Base-by-base conservation (phyloP, 129 eudicot genomes). In the Arctium minus region DNA sequence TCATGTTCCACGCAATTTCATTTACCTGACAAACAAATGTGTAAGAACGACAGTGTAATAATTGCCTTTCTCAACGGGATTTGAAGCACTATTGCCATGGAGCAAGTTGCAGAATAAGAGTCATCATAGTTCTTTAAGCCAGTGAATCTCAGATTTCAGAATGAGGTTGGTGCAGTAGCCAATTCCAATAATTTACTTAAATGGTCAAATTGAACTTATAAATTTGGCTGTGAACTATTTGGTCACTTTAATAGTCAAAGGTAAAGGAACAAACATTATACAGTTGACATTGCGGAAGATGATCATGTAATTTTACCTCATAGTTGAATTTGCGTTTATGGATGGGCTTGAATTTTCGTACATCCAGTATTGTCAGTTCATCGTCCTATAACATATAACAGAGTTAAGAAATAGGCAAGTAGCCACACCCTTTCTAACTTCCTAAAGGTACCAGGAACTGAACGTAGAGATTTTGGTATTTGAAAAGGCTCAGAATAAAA, bases 1-100 rank as follows among this genome's bases (percentile, higher is more conserved):
- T 84, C 90, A 88, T 86, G 85, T 91, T 93, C 98, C 99, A 96
- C 18, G 99, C 99, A 73, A 96, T 90, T 92, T 96, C 99, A 83
- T 96, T 96, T 79, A 96, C 99, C 99, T 96, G 81, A 79, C 27
- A 82, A 82, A 53, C 29, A 42, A 69, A 17, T 8, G 75, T 73
- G 38, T 42, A 33, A 13, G 5, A 13, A 44, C 74, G 29, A 71
- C 30, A 37, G 17, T 1, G 62, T 64, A 64, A 64, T 11, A 64
- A 64, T 6, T 22, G 65, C 65, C 44, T 39, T 74, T 32, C 36
- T 74, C 78, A 18, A 42, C 38, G 15, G 8, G 65, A 22, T 74
- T 74, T 73, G 65, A 53, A 53, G 65, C 65, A 53, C 65, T 8
- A 13, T 35, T 35, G 37, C 3, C 37, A 35, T 35, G 37, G 37